A percentile compares a stretch with the other conserved stretches of the same genome.
Conservation (phyloP, 2,329 filamentous ascomycete species). For the Geosmithia flava region DNA sequence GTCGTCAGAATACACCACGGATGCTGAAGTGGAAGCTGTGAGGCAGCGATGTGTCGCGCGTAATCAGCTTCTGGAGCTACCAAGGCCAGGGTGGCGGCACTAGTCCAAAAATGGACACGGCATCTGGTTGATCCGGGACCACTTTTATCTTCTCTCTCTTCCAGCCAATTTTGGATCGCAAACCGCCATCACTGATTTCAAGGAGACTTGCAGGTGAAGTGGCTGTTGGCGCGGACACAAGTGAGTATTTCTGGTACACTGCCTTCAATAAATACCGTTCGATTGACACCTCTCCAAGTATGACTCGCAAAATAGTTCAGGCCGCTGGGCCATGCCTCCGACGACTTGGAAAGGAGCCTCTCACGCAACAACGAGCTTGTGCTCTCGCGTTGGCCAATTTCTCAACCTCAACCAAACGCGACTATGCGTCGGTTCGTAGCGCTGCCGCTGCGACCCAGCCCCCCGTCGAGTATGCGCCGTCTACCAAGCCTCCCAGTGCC, state of each 20-base stretch:
- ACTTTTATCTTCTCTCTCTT: not conserved
- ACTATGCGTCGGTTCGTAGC: constrained; percentile 10
- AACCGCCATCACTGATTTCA: not conserved
- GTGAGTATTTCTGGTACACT: not conserved
- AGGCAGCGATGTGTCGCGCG: constrained; percentile 11
- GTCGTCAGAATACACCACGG: not conserved
- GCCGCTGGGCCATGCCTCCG: constrained; percentile 11
- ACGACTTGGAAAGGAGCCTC: constrained; percentile 9
- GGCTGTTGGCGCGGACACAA: not conserved
- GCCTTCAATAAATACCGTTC: not conserved
- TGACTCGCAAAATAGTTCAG: constrained; percentile 8
- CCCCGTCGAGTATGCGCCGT: constrained; percentile 40
- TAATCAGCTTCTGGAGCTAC: constrained; percentile 7
- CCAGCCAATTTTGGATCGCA: not conserved
- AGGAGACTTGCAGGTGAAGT: not conserved
- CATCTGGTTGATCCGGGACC: constrained; percentile 2
- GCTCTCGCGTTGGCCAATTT: constrained; percentile 10
- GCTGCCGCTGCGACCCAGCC: constrained; percentile 11
- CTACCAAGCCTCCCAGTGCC: constrained; percentile 76
- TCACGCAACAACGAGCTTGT: constrained; percentile 6
- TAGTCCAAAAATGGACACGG: constrained; percentile 1
- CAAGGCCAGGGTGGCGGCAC: not conserved
- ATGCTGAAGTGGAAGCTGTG: constrained; percentile 1
- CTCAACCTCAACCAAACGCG: constrained; percentile 11
- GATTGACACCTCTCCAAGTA: constrained; percentile 1